A percentile compares a stretch with the other conserved stretches of the same genome.
Evolutionary conservation across 1,284 basidiomycete species (phyloP).

Genomic region (Cutaneotrichosporon sp.): DNA sequence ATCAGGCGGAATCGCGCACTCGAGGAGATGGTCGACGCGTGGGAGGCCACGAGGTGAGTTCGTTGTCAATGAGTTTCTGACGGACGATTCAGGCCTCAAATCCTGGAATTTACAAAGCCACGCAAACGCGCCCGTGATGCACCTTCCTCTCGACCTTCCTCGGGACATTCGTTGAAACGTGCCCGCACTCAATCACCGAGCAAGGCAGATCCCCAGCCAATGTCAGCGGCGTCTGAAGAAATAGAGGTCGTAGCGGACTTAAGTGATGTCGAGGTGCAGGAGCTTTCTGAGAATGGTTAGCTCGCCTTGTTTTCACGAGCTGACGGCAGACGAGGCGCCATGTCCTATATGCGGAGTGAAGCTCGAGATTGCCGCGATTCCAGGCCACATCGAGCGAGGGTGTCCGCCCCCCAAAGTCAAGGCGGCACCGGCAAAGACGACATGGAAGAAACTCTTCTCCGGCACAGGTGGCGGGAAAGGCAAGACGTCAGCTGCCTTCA

Average conservation of each 20-base stretch:
- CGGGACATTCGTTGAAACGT: not conserved
- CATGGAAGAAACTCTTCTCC: conserved; percentile 51
- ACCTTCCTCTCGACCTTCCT: not conserved
- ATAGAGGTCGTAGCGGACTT: conserved; percentile 13
- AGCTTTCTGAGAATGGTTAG: conserved; percentile 43
- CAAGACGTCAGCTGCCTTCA: conserved; percentile 18
- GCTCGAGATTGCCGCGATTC: conserved; percentile 43
- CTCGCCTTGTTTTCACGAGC: not conserved
- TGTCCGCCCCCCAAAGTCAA: conserved; percentile 42
- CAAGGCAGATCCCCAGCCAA: not conserved
- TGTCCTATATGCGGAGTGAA: conserved; percentile 46
- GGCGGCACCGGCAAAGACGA: conserved; percentile 43
- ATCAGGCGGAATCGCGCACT: conserved; percentile 47
- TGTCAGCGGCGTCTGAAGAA: not conserved
- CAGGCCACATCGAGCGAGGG: conserved; percentile 47
- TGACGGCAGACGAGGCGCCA: conserved; percentile 37
- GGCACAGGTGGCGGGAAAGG: conserved; percentile 31
- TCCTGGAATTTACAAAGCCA: conserved; percentile 19
- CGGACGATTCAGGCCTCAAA: conserved; percentile 20
- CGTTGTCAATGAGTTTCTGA: not conserved
- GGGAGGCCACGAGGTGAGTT: conserved; percentile 46
- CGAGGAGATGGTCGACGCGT: conserved; percentile 49
- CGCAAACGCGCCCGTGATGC: conserved; percentile 12
- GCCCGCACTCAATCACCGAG: not conserved
- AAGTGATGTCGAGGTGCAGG: conserved; percentile 28